These are phyloP conservation scores for Myxozyma sirexii DNA, from an alignment of 805 yeast genomes.

Conservation along the genomic window DNA sequence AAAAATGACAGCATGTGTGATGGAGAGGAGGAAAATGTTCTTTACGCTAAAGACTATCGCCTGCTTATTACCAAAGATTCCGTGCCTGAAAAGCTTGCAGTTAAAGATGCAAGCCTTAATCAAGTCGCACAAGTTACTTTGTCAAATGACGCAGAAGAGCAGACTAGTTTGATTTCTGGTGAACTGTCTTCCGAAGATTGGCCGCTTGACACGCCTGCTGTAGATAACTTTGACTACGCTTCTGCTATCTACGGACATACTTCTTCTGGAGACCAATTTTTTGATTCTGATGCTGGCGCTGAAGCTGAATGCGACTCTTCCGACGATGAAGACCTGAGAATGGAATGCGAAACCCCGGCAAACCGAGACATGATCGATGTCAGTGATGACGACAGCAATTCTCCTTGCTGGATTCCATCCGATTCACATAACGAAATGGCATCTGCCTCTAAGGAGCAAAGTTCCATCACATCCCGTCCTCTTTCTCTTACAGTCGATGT, in stretches of 20 bases:
- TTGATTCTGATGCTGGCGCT: not conserved
- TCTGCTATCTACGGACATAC: conserved; percentile 3
- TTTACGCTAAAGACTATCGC: not conserved
- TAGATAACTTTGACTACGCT: conserved; percentile 11
- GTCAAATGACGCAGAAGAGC: not conserved
- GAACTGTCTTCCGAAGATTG: too few species aligned
- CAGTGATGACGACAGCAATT: not conserved
- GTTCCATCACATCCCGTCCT: not conserved
- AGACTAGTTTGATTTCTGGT: not conserved
- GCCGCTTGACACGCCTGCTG: not conserved
- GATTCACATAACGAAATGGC: not conserved
- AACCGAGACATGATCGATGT: not conserved
- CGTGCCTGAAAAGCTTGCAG: not conserved
- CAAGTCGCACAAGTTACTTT: not conserved
- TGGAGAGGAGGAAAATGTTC: not conserved
- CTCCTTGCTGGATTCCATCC: not conserved
- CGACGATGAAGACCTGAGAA: not conserved
- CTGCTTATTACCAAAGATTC: not conserved
- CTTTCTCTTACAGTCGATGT: not conserved
- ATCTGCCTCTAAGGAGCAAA: not conserved
- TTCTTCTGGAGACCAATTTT: not conserved
- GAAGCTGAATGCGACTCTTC: not conserved
- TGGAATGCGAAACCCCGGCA: not conserved
- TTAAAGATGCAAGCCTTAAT: not conserved
- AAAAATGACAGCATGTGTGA: not conserved